Conservation (phyloP, 805 yeast species). For the Schizosaccharomyces octosporus region DNA sequence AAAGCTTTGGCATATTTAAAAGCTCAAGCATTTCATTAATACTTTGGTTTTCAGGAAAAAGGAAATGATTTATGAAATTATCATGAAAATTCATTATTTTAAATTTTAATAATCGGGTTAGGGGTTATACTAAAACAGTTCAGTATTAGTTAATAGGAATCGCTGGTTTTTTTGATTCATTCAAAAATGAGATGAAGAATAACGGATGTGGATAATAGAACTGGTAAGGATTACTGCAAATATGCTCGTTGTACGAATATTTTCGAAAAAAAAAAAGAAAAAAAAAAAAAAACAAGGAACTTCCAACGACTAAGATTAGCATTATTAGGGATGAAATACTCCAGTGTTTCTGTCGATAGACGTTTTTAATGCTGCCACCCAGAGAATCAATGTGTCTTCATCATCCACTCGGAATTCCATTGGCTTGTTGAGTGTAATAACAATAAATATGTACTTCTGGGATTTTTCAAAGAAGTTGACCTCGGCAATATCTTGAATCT, state of each 20-base stretch:
- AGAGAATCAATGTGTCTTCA: background rate
- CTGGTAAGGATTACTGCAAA: too few relatives aligned
- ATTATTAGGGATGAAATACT: background rate
- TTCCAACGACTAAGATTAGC: background rate
- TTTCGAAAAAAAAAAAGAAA: background rate
- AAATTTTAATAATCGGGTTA: too few relatives aligned
- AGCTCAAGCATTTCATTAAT: background rate
- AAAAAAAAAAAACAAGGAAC: background rate
- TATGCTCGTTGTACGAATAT: too few relatives aligned
- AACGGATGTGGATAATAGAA: too few relatives aligned
- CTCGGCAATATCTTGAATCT: slow-evolving; percentile 25
- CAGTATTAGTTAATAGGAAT: too few relatives aligned
- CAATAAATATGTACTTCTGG: background rate
- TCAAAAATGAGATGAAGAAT: too few relatives aligned
- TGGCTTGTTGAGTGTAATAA: background rate
- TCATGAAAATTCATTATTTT: too few relatives aligned
- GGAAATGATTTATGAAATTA: too few relatives aligned
- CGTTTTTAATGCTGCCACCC: background rate
- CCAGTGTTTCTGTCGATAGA: background rate
- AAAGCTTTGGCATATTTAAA: background rate
- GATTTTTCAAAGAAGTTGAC: slow-evolving; percentile 17
- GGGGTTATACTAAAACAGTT: too few relatives aligned
- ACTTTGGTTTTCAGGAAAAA: too few relatives aligned
- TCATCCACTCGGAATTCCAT: background rate
- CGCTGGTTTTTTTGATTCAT: too few relatives aligned